These are phyloP conservation scores for Trichoderma gamsii DNA, from an alignment of 495 filamentous ascomycete genomes.

Conservation along the genomic window DNA sequence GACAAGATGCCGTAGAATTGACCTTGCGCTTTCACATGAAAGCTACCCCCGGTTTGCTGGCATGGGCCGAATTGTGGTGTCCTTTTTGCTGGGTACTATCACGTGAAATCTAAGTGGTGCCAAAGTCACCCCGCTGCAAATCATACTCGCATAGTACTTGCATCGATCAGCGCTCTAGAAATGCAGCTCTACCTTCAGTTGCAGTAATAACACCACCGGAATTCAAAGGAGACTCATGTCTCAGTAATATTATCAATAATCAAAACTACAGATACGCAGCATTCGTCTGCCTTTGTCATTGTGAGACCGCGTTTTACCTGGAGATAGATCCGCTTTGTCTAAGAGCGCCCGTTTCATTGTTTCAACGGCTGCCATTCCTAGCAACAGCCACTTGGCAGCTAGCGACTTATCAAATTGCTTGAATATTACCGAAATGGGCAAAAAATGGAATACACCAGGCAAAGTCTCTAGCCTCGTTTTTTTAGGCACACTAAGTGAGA, in stretches of 20 bases:
- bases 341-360: neutral
- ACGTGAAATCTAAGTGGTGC: neutral
- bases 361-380: neutral
- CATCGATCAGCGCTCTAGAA: neutral
- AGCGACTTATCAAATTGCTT: neutral
- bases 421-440: neutral
- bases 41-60: neutral
- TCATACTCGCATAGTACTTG: neutral
- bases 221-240: too few relatives aligned
- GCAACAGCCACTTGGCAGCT: neutral
- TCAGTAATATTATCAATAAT: too few relatives aligned
- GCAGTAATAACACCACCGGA: too few relatives aligned
- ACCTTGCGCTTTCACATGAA: neutral
- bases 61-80: neutral
- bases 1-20: neutral
- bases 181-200: neutral
- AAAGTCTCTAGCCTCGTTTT: neutral
- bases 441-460: neutral
- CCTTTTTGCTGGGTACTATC: neutral
- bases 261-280: too few relatives aligned
- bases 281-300: neutral
- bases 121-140: conserved; percentile 5
- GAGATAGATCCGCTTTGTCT: neutral
- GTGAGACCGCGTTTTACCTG: neutral
- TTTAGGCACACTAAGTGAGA: neutral